A percentile compares a stretch with the other conserved stretches of the same genome.
These are phyloP conservation scores for Tulasnella sp. DNA, from an alignment of 768 basidiomycete species.

Conservation along the genomic window DNA sequence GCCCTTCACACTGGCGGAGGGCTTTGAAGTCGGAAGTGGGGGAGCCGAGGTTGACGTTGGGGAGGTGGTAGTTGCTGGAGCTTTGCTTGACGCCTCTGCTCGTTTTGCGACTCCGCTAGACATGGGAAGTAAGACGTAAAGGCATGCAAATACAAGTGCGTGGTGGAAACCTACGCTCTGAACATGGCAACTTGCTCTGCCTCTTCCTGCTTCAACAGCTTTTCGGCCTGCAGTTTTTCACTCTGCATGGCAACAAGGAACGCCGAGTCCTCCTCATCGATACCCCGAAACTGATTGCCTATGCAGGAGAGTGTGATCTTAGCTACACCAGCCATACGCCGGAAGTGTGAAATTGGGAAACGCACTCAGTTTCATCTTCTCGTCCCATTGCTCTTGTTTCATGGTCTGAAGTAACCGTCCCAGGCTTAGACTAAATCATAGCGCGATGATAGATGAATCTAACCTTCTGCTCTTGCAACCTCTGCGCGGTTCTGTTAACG, in stretches of 20 bases:
- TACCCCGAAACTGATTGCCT: slow-evolving; percentile 81
- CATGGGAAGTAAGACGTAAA: slow-evolving; percentile 6
- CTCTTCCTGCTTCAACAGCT: slow-evolving; percentile 57
- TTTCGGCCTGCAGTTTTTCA: slow-evolving; percentile 63
- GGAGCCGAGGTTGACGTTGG: slow-evolving; percentile 26
- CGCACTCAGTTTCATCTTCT: slow-evolving; percentile 61
- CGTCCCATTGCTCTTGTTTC: slow-evolving; percentile 90
- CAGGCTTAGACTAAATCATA: slow-evolving; percentile 1
- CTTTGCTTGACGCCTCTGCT: slow-evolving; percentile 29
- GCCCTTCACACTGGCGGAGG: slow-evolving; percentile 1
- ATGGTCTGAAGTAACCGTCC: slow-evolving; percentile 43
- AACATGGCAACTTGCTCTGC: slow-evolving; percentile 69
- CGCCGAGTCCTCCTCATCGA: slow-evolving; percentile 84
- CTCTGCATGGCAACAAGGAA: slow-evolving; percentile 75
- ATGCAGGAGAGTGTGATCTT: slow-evolving; percentile 16
- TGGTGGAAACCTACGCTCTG: slow-evolving; percentile 43
- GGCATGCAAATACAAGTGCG: not conserved
- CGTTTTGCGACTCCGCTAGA: slow-evolving; percentile 60
- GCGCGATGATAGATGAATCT: slow-evolving; percentile 20
- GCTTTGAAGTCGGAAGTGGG: not conserved
- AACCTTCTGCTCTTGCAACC: slow-evolving; percentile 82
- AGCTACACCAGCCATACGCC: not conserved
- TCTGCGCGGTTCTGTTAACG: slow-evolving; percentile 35
- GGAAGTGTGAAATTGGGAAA: not conserved
- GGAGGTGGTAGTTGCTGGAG: slow-evolving; percentile 23